Conservation (phyloP, 208 protist species). For the Naegleria lovaniensis region DNA sequence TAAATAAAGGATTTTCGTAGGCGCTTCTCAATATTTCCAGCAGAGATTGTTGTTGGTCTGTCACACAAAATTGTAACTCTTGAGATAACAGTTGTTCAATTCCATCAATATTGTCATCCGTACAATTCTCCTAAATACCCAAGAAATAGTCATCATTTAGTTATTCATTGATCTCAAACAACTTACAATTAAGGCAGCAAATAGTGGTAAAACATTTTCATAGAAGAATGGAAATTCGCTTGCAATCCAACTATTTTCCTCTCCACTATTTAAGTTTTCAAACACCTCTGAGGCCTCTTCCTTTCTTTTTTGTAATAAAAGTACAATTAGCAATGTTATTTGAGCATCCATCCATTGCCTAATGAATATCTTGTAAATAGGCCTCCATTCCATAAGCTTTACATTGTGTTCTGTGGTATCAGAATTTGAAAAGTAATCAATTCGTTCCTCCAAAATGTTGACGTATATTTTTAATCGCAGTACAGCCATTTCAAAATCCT, state of each 20-base stretch:
- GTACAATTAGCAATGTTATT: background rate
- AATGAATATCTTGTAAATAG: background rate
- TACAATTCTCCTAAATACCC: background rate
- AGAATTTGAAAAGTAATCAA: background rate
- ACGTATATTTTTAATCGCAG: background rate
- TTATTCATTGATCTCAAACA: background rate
- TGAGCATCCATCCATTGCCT: background rate
- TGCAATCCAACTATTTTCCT: background rate
- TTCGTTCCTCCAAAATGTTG: background rate
- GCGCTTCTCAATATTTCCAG: background rate
- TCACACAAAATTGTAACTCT: background rate
- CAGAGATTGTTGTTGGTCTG: background rate
- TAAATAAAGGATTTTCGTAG: conserved; percentile 21
- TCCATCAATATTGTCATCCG: background rate
- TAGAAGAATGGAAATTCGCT: background rate
- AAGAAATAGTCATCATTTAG: background rate
- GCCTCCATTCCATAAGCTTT: background rate
- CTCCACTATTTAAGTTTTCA: background rate
- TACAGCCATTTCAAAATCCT: conserved; percentile 6
- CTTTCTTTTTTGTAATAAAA: conserved; percentile 23
- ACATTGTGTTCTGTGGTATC: background rate
- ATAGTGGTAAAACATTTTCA: conserved; percentile 1
- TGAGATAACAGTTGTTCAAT: background rate
- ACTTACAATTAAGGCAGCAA: background rate
- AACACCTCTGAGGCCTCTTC: background rate